Conservation (phyloP, 2,329 filamentous ascomycete genomes). For the Microcyclosporella mali region DNA sequence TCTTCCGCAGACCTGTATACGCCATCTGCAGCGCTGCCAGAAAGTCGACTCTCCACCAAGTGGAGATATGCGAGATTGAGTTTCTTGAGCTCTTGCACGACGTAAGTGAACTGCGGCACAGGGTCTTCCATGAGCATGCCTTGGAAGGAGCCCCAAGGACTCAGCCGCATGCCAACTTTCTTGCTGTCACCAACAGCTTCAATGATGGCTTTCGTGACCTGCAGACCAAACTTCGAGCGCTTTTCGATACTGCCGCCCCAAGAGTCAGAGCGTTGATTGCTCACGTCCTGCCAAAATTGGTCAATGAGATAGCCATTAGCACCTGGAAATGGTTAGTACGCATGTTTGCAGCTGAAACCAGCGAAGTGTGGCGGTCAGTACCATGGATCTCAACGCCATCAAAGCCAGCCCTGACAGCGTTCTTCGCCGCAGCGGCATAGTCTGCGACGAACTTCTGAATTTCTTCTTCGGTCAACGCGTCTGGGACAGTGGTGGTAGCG, state of each 20-base stretch:
- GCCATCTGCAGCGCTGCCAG: constrained; percentile 32
- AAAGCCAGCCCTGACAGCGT: constrained; percentile 45
- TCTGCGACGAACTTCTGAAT: constrained; percentile 24
- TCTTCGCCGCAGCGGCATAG: constrained; percentile 38
- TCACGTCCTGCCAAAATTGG: constrained; percentile 55
- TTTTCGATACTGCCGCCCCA: constrained; percentile 44
- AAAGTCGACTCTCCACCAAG: constrained; percentile 11
- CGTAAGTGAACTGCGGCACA: constrained; percentile 53
- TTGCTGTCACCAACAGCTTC: constrained; percentile 46
- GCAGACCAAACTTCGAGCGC: constrained; percentile 45
- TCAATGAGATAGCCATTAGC: constrained; percentile 51
- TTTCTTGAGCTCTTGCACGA: constrained; percentile 45
- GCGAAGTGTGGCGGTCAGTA: background rate
- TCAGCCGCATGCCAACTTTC: constrained; percentile 49
- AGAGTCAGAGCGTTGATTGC: constrained; percentile 46
- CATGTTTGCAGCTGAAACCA: background rate
- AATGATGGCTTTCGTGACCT: constrained; percentile 46
- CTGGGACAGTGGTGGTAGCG: constrained; percentile 17
- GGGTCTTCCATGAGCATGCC: constrained; percentile 58
- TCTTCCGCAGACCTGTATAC: constrained; percentile 22
- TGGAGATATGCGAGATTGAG: constrained; percentile 55
- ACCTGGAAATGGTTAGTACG: constrained; percentile 9
- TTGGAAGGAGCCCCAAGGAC: constrained; percentile 55
- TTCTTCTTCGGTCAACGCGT: constrained; percentile 31
- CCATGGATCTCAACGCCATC: constrained; percentile 54